Base-by-base conservation (phyloP, 768 basidiomycete genomes). In the Mycena belliarum region DNA sequence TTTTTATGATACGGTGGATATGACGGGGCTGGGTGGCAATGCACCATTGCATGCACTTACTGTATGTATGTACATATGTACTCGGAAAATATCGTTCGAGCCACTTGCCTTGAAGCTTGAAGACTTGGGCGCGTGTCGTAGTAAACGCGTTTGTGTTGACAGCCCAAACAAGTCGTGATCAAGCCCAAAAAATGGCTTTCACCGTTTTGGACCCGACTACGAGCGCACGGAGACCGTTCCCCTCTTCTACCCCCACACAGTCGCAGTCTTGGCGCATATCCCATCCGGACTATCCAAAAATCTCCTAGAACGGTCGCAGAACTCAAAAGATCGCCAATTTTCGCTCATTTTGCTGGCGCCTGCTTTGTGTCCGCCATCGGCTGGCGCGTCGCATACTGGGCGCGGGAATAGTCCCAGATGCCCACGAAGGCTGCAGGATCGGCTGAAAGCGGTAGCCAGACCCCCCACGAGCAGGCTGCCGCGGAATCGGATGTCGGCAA, bases 231-330 rank as follows among this genome's bases (percentile, higher is more conserved):
- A 26, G 37, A 51, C 37, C 47, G 10, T 12, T 50, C 47, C 42
- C 48, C 33, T 37, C 24, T 53, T 56, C 37, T 50, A 11, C 29
- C 26, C 47, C 29, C 35, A 23, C 42, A 44, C 38, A 52, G 12
- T 41, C 38, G 10, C 49, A 32, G 20, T 54, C 43, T 38, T 45
- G 21, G 18, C 47, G 21, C 7, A 7, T 4, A 46, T 35, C 37
- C 46, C 69, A 70, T 58, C 55, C 59, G 23, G 51, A 48, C 60
- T 58, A 76, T 83, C 79, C 79, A 88, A 83, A 73, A 84, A 88
- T 70, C 77, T 75, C 72, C 59, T 61, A 71, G 74, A 87, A 87
- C 84, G 79, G 79, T 86, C 72, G 71, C 69, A 80, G 76, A 91
- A 85, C 79, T 75, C 73, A 49, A 61, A 79, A 89, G 87, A 87